phyloP scores from a whole-genome alignment of 768 basidiomycete genomes.

The Suillus plorans region DNA sequence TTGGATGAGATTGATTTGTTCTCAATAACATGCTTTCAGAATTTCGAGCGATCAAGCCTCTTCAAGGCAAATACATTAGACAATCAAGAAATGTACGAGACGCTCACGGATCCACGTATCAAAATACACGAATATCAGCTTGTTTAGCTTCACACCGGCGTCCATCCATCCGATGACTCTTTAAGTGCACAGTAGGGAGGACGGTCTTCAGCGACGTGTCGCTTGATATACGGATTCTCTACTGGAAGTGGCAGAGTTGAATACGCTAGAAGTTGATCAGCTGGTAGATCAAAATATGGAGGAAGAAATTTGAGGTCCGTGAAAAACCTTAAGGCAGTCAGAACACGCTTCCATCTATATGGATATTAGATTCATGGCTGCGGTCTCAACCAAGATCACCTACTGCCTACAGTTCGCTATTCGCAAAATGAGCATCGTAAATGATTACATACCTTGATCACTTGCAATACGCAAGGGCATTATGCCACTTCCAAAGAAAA shows the following conservation, averaged over 20 bases:
- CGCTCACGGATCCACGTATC: background rate
- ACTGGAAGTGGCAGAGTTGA: constrained; percentile 40
- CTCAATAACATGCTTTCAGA: background rate
- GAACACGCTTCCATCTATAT: constrained; percentile 29
- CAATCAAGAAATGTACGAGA: background rate
- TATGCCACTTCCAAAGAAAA: constrained; percentile 47
- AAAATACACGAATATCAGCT: background rate
- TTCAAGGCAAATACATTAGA: background rate
- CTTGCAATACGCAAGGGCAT: constrained; percentile 38
- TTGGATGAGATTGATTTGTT: background rate
- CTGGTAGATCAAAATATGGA: constrained; percentile 13
- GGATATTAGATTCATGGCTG: background rate
- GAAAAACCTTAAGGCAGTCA: constrained; percentile 40
- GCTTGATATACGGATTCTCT: constrained; percentile 42
- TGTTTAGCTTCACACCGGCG: background rate
- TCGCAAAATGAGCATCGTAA: background rate
- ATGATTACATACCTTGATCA: background rate
- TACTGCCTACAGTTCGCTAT: constrained; percentile 11
- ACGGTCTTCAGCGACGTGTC: constrained; percentile 12
- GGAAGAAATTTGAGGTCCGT: constrained; percentile 35
- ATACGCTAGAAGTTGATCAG: constrained; percentile 33
- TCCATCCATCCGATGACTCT: background rate
- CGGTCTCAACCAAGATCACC: background rate
- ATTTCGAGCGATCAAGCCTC: background rate
- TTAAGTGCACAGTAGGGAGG: background rate